Base-by-base conservation (phyloP, 2,329 filamentous ascomycete species). In the Aspergillus flavus region DNA sequence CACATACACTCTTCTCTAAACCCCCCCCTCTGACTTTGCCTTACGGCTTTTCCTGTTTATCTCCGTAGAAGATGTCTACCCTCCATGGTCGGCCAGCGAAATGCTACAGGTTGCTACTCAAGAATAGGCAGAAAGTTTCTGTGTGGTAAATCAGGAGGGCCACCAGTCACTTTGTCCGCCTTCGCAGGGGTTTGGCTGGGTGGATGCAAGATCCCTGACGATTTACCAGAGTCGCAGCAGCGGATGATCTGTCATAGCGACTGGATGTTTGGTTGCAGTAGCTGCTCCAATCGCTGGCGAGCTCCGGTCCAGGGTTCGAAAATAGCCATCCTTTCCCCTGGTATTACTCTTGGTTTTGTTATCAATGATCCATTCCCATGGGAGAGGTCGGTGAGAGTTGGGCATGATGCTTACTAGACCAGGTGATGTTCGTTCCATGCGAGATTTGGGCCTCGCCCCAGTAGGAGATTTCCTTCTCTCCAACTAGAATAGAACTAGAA, bases 351-450 rank as follows among this genome's bases (percentile, higher is more conserved):
- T 39, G 23, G 19, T 36, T 43, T 32, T 41, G 55, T 30, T 53
- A 45, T 10, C 54, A 52, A 39, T 28, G 34, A 50, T 23, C 34
- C 34, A 41, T 39, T 12, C 52, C 32, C 10, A 34, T 19, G 52
- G 52, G 32, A 55, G n/a, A 39, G 30, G 21, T 39, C 52, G 32
- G 32, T 36, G 30, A 36, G 34, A n/a, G 23, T 28, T 39, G 45
- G 62, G 34, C 50, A 62, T 54, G 62, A 39, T 34, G 32, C 32
- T 55, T 14, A 55, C 21, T 26, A 32, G 61, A 59, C 65, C 68
- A 67, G 66, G 66, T 70, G 67, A 69, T 69, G 46, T 46, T 39
- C 58, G 61, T 48, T 45, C 30, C 57, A 67, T 70, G 68, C 67
- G 54, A 66, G 63, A 41, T 26, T 54, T 53, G 32, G 57, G 52